These are phyloP conservation scores for Allium fistulosum DNA, from an alignment of 106 monocot genomes.

Conservation along the genomic window DNA sequence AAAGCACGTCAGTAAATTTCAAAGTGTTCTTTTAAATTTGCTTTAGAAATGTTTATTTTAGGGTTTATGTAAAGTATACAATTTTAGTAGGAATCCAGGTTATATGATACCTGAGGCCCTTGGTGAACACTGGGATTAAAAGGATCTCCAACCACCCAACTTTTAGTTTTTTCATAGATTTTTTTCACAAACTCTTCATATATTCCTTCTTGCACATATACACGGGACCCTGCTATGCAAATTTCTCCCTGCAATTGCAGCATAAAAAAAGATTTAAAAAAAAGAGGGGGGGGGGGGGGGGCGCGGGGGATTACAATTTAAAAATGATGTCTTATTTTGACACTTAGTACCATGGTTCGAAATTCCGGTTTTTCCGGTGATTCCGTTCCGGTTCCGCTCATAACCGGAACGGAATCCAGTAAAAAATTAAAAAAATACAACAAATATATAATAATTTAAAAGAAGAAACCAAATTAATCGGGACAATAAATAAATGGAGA, in stretches of 20 bases:
- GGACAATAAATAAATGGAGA: too few relatives aligned
- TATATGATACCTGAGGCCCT: constrained; percentile 67
- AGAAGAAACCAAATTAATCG: too few relatives aligned
- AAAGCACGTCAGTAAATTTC: background rate
- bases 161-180: constrained; percentile 35
- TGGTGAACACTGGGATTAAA: constrained; percentile 59
- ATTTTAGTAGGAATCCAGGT: background rate
- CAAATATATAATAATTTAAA: too few relatives aligned
- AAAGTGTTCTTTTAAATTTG: too few relatives aligned
- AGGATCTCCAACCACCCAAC: constrained; percentile 80
- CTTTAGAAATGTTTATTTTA: too few relatives aligned
- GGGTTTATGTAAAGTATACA: too few relatives aligned
- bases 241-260: constrained; percentile 49
- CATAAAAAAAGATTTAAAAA: background rate
- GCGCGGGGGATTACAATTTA: background rate
- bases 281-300: background rate
- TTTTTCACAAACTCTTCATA: constrained; percentile 82
- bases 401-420: too few relatives aligned
- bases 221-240: constrained; percentile 68
- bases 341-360: constrained; percentile 2
- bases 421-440: too few relatives aligned
- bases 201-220: constrained; percentile 91
- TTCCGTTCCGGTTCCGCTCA: too few relatives aligned
- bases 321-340: background rate
- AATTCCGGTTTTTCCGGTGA: too few relatives aligned